A percentile compares a stretch with the other conserved stretches of the same genome.
Evolutionary conservation across 2,329 filamentous ascomycete genomes (phyloP).

Genomic region (Rhinocladiella similis): DNA sequence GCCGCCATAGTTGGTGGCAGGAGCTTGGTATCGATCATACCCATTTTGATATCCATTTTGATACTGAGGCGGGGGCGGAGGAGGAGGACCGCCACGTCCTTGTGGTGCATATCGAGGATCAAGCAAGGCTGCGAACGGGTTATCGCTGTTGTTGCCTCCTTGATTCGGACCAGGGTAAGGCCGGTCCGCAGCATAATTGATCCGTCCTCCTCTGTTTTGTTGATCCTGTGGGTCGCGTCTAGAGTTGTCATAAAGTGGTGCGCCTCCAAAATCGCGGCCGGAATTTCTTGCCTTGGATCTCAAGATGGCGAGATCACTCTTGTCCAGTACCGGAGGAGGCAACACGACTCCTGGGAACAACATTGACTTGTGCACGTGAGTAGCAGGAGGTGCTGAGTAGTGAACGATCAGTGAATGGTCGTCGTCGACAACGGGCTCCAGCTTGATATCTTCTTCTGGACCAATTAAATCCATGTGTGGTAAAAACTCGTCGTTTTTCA

Average conservation of each 20-base stretch:
- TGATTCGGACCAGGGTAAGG: constrained; percentile 23
- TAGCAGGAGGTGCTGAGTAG: constrained; percentile 76
- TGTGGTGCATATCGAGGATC: constrained; percentile 44
- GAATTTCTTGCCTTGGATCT: constrained; percentile 64
- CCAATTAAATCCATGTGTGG: constrained; percentile 80
- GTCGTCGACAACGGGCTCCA: constrained; percentile 73
- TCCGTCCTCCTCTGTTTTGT: constrained; percentile 39
- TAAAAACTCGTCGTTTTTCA: constrained; percentile 80
- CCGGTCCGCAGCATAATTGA: constrained; percentile 53
- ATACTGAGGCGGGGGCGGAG: constrained; percentile 28
- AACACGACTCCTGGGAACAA: constrained; percentile 80
- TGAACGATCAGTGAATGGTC: constrained; percentile 86
- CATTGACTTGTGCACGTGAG: constrained; percentile 86
- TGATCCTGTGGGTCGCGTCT: constrained; percentile 33
- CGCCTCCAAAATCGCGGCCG: constrained; percentile 71
- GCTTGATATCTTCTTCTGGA: constrained; percentile 68
- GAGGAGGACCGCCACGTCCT: constrained; percentile 40
- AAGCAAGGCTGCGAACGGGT: constrained; percentile 50
- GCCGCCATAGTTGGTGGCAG: constrained; percentile 8
- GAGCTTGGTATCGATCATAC: constrained; percentile 23
- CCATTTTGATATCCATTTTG: constrained; percentile 29
- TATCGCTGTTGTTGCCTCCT: constrained; percentile 31
- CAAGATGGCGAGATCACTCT: constrained; percentile 72
- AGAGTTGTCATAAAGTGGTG: constrained; percentile 54
- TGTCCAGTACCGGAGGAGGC: constrained; percentile 69